A percentile compares a stretch with the other conserved stretches of the same genome.
Conservation (phyloP, 140 eudicot genomes). For the Eryngium alpinum region DNA sequence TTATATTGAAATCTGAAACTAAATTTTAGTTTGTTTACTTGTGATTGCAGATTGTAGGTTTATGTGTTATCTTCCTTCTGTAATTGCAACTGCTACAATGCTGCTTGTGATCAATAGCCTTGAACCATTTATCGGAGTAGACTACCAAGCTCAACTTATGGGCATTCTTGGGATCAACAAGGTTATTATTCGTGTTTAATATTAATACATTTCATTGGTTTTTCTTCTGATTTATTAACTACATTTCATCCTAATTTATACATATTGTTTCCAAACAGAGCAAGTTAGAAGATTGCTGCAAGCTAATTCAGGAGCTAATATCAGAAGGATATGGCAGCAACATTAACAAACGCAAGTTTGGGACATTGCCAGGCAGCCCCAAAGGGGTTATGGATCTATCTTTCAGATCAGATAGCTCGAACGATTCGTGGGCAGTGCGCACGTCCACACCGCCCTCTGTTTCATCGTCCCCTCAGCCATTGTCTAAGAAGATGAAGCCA, state of each 20-base stretch:
- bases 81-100: conserved; percentile 68
- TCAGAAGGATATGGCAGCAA: conserved; percentile 32
- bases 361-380: conserved; percentile 71
- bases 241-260: not conserved
- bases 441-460: conserved; percentile 30
- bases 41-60: conserved; percentile 55
- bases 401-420: conserved; percentile 56
- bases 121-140: conserved; percentile 45
- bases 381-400: conserved; percentile 72
- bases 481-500: conserved; percentile 41
- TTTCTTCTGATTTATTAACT: too few relatives aligned
- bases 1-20: too few relatives aligned
- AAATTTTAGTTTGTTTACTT: not conserved
- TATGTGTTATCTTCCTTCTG: conserved; percentile 60
- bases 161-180: conserved; percentile 64
- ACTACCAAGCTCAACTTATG: conserved; percentile 49
- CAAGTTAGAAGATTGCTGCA: conserved; percentile 52
- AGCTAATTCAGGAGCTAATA: conserved; percentile 45
- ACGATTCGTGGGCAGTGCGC: conserved; percentile 48
- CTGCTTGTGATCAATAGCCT: conserved; percentile 51
- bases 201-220: not conserved
- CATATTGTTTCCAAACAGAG: conserved; percentile 33
- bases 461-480: conserved; percentile 51
- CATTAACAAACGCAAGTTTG: conserved; percentile 53
- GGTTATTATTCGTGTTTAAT: conserved; percentile 24